phyloP scores from a whole-genome alignment of 2,329 filamentous ascomycete species.

The Penicillium sp. region DNA sequence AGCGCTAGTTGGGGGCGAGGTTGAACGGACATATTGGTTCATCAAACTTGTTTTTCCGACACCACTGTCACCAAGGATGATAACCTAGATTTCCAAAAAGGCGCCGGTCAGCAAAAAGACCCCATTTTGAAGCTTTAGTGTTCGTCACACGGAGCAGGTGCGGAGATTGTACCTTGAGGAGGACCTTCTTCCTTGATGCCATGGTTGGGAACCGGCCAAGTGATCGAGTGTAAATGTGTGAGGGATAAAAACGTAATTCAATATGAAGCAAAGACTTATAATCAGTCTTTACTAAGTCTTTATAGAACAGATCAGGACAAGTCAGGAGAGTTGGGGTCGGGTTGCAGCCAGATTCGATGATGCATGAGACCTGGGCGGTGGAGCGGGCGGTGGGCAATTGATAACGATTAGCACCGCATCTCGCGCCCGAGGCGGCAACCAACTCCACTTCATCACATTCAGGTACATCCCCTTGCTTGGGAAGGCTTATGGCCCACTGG shows the following conservation, averaged over 20 bases:
- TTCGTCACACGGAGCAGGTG: slow-evolving; percentile 15
- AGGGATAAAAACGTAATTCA: not conserved
- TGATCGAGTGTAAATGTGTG: not conserved
- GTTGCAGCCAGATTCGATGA: slow-evolving; percentile 33
- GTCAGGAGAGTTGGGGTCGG: slow-evolving; percentile 26
- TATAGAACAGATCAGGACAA: slow-evolving; percentile 6
- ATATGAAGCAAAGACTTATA: not conserved
- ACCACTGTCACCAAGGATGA: slow-evolving; percentile 97
- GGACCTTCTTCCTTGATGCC: slow-evolving; percentile 84
- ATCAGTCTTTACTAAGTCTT: not conserved
- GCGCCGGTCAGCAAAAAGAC: slow-evolving; percentile 10
- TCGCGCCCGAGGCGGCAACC: slow-evolving; percentile 7
- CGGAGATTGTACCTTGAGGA: slow-evolving; percentile 69
- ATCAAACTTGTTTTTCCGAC: slow-evolving; percentile 99
- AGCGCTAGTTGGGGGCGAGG: slow-evolving; percentile 1
- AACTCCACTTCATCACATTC: slow-evolving; percentile 23
- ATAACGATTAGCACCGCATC: slow-evolving; percentile 24
- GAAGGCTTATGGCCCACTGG: slow-evolving; percentile 64
- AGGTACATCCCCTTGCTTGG: slow-evolving; percentile 14
- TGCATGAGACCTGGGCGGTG: slow-evolving; percentile 36
- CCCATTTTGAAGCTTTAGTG: not conserved
- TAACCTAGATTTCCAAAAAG: slow-evolving; percentile 64
- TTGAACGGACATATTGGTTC: slow-evolving; percentile 95
- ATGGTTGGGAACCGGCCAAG: slow-evolving; percentile 47
- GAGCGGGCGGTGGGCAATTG: slow-evolving; percentile 28